Percentiles rank a stretch among this genome's conserved stretches.
Evolutionary conservation across 2,329 filamentous ascomycete species (phyloP).

Genomic region (Akanthomyces uredinophilus): DNA sequence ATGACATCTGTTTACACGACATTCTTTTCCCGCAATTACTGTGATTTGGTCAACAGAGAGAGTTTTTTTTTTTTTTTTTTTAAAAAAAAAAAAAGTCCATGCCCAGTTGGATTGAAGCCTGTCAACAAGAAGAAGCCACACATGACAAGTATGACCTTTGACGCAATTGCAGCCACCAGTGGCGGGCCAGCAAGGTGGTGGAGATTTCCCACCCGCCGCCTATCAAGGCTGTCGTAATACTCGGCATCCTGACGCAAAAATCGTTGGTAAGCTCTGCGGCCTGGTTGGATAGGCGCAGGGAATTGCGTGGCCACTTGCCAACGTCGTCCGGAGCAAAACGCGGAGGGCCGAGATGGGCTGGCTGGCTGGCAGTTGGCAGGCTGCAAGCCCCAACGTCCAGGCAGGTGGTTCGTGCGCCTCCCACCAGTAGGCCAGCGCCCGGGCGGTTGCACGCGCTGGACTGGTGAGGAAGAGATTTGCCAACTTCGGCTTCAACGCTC

Average conservation of each 20-base stretch:
- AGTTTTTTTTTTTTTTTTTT: too few species aligned
- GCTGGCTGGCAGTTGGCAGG: neutral
- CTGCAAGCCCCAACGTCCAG: neutral
- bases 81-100: too few species aligned
- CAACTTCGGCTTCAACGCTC: neutral
- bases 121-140: too few species aligned
- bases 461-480: neutral
- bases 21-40: neutral
- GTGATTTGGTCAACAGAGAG: neutral
- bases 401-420: neutral
- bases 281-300: neutral
- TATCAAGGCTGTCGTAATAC: conserved; percentile 5
- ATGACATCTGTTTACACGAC: too few species aligned
- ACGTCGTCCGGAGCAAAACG: neutral
- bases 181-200: neutral
- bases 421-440: neutral
- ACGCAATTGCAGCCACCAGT: too few species aligned
- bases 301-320: neutral
- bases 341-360: conserved; percentile 7
- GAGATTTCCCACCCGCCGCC: neutral
- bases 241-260: neutral
- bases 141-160: too few species aligned
- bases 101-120: too few species aligned
- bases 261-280: neutral
- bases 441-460: neutral